Percentiles rank a stretch among this genome's conserved stretches.
Evolutionary conservation across 2,329 filamentous ascomycete genomes (phyloP).

Genomic region (Aspergillus chevalieri): DNA sequence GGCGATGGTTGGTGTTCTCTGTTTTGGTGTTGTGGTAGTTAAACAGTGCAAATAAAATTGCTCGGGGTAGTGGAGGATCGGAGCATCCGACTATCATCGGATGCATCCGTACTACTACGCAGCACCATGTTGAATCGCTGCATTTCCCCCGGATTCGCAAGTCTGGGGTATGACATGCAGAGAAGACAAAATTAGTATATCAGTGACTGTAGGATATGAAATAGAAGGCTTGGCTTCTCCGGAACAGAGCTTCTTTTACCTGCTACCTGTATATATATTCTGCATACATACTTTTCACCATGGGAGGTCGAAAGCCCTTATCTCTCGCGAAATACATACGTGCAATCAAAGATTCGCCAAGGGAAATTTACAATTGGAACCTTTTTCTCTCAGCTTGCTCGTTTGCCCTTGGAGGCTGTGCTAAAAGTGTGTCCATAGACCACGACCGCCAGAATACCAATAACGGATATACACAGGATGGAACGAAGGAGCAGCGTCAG

Average conservation of each 20-base stretch:
- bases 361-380: conserved; percentile 2
- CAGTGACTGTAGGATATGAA: too few relatives aligned
- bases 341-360: conserved; percentile 1
- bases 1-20: background rate
- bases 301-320: background rate
- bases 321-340: background rate
- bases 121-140: too few relatives aligned
- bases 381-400: conserved; percentile 3
- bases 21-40: background rate
- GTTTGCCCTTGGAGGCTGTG: conserved; percentile 6
- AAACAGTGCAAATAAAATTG: background rate
- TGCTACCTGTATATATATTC: too few relatives aligned
- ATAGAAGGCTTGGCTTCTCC: background rate
- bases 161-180: too few relatives aligned
- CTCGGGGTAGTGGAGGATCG: too few relatives aligned
- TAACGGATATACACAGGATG: background rate
- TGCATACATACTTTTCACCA: too few relatives aligned
- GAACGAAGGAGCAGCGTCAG: conserved; percentile 13
- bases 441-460: background rate
- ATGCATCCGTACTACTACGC: background rate
- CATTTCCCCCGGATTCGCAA: too few relatives aligned
- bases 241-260: background rate
- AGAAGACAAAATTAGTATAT: too few relatives aligned
- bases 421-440: conserved; percentile 19
- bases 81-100: background rate